phyloP scores from a whole-genome alignment of 1,284 basidiomycete species.

The Vanrija sp. region DNA sequence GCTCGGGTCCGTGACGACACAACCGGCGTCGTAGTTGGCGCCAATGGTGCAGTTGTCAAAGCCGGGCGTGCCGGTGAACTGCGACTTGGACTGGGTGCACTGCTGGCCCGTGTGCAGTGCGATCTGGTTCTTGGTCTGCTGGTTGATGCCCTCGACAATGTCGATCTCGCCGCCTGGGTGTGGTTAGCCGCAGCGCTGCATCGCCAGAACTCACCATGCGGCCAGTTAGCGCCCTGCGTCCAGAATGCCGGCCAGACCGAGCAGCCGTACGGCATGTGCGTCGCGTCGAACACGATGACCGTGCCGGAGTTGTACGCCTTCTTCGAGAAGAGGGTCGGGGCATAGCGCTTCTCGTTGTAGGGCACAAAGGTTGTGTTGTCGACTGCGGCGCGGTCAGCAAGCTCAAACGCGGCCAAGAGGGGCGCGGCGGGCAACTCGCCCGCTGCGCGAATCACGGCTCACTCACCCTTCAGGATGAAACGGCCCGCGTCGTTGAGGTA shows the following conservation, averaged over 20 bases:
- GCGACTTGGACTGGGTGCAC: slow-evolving; percentile 6
- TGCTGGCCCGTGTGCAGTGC: slow-evolving; percentile 35
- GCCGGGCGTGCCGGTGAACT: slow-evolving; percentile 6
- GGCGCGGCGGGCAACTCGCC: not conserved
- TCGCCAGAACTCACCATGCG: slow-evolving; percentile 15
- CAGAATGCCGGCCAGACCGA: slow-evolving; percentile 38
- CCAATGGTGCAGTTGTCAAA: slow-evolving; percentile 36
- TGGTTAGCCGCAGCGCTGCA: slow-evolving; percentile 3
- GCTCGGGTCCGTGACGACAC: slow-evolving; percentile 58
- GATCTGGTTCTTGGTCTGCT: slow-evolving; percentile 37
- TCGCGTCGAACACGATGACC: slow-evolving; percentile 57
- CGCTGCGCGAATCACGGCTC: not conserved
- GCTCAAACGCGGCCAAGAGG: not conserved
- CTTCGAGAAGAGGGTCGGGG: slow-evolving; percentile 62
- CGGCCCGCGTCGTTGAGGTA: slow-evolving; percentile 63
- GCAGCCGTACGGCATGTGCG: slow-evolving; percentile 58
- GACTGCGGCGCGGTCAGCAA: slow-evolving; percentile 16
- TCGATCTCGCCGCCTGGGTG: not conserved
- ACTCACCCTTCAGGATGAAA: slow-evolving; percentile 77
- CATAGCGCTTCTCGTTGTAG: slow-evolving; percentile 65
- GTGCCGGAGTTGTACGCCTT: slow-evolving; percentile 53
- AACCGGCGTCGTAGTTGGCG: slow-evolving; percentile 57
- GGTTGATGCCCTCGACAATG: slow-evolving; percentile 37
- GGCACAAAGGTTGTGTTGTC: slow-evolving; percentile 29
- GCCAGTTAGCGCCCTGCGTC: slow-evolving; percentile 39